These are phyloP conservation scores for Flaveria sonorensis DNA, from an alignment of 129 eudicot genomes.

Conservation along the genomic window DNA sequence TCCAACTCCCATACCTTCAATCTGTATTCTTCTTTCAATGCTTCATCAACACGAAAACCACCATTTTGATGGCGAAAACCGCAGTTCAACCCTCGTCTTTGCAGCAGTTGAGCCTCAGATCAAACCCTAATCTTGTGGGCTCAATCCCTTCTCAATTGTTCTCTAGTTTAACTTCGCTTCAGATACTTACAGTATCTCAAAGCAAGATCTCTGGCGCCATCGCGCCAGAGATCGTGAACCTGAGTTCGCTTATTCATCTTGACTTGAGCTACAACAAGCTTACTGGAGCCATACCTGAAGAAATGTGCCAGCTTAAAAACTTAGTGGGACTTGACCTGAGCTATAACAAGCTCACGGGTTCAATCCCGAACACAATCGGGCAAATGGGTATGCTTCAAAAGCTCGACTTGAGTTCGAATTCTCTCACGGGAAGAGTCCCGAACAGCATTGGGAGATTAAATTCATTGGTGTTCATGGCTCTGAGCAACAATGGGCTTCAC, in stretches of 20 bases:
- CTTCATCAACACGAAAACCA: constrained; percentile 53
- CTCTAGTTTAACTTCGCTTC: constrained; percentile 54
- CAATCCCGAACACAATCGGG: constrained; percentile 55
- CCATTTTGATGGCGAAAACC: constrained; percentile 36
- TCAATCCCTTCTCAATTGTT: constrained; percentile 60
- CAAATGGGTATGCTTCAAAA: constrained; percentile 67
- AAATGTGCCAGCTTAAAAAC: constrained; percentile 42
- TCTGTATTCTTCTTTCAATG: constrained; percentile 62
- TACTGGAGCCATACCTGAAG: constrained; percentile 53
- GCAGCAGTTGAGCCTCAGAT: constrained; percentile 69
- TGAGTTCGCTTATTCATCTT: constrained; percentile 58
- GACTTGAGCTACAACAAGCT: constrained; percentile 77
- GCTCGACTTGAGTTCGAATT: constrained; percentile 77
- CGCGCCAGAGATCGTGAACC: constrained; percentile 43
- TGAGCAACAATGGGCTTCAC: constrained; percentile 55
- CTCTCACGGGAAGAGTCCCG: constrained; percentile 56
- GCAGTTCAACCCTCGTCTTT: constrained; percentile 26
- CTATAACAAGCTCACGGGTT: constrained; percentile 58
- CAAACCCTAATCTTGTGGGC: constrained; percentile 67
- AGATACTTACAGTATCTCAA: constrained; percentile 74
- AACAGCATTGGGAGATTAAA: constrained; percentile 40
- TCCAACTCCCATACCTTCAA: constrained; percentile 67
- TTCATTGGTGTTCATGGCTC: constrained; percentile 59
- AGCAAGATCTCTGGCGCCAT: constrained; percentile 59
- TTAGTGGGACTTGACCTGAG: constrained; percentile 80